Percentiles rank a stretch among this genome's conserved stretches.
These are phyloP conservation scores for Auriscalpium orientale DNA, from an alignment of 768 basidiomycete species.

Conservation along the genomic window DNA sequence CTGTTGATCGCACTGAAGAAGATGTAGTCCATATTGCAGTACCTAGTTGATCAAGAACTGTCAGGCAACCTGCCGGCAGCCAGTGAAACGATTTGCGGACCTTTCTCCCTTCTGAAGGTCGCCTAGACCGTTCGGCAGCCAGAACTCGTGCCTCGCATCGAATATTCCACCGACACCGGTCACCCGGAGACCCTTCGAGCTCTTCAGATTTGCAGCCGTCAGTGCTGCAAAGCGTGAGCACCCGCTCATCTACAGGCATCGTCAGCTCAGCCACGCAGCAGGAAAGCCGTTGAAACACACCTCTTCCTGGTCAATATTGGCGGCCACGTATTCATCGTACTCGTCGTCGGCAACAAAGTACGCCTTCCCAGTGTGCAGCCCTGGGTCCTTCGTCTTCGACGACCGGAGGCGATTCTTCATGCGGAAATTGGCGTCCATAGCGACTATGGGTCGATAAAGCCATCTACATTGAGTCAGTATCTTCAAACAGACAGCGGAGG, in stretches of 20 bases:
- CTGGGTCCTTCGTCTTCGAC: not conserved
- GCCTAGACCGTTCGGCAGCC: not conserved
- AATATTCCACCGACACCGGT: not conserved
- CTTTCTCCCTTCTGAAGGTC: not conserved
- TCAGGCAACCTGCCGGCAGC: not conserved
- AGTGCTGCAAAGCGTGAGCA: not conserved
- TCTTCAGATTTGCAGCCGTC: not conserved
- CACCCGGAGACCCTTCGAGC: not conserved
- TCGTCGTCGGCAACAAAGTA: not conserved
- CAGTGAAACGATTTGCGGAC: no score
- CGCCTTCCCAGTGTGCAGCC: not conserved
- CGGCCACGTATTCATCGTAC: not conserved
- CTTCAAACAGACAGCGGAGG: not conserved
- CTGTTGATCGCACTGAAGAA: not conserved
- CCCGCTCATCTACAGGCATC: not conserved
- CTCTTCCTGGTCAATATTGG: not conserved
- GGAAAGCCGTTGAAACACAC: no score
- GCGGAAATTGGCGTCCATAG: not conserved
- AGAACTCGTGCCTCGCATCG: not conserved
- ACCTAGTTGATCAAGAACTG: not conserved
- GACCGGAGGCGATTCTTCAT: not conserved
- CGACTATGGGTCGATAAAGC: not conserved
- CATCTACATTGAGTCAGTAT: not conserved
- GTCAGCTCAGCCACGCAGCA: no score
- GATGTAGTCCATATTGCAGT: not conserved